Evolutionary conservation across 2,329 filamentous ascomycete genomes (phyloP), one percentile per base, ranked within the genome.

Genomic region (Xylaria sp.): DNA sequence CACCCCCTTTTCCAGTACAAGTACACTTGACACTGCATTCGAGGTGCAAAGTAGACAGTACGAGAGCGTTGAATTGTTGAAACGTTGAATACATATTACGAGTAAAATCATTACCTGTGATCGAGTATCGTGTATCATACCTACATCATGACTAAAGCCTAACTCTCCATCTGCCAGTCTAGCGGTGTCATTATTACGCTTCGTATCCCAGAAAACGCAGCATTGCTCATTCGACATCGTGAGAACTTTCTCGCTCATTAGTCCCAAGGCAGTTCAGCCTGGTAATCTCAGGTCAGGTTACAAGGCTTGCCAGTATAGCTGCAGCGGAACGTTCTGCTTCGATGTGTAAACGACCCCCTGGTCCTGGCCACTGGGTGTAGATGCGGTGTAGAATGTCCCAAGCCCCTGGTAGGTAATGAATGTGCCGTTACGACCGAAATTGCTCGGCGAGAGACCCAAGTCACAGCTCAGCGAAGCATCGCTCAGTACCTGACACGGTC

Each of bases 401-500:
- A 54, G 37, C 9, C 58, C 58, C 8, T 39, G n/a, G 49, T 63
- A 64, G 1, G 60, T 64, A 30, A 64, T 35, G 35, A 59, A 52
- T 39, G 53, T 48, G 39, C 62, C 62, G 19, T 64, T 47, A 46
- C 63, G 62, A 19, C 62, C 56, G 49, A 64, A 64, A 35, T 34
- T 57, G 4, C 60, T 63, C 6, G 56, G 46, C 2, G 34, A 16
- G 11, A 57, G 50, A 13, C 48, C 60, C 3, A 50, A 35, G 13
- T 58, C 62, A 37, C 62, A 64, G 56, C 62, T 63, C 51, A 64
- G 47, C 19, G 62, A 60, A 2, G 23, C 52, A 42, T 64, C 60
- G 23, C 9, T 44, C 10, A 60, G 42, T 1, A 64, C 52, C 48
- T 63, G 60, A 35, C 62, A 64, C 0, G 62, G 62, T 1, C 62